These are phyloP conservation scores for Cinnamomum micranthum DNA, from an alignment of 164 flowering plant species.

Conservation along the genomic window DNA sequence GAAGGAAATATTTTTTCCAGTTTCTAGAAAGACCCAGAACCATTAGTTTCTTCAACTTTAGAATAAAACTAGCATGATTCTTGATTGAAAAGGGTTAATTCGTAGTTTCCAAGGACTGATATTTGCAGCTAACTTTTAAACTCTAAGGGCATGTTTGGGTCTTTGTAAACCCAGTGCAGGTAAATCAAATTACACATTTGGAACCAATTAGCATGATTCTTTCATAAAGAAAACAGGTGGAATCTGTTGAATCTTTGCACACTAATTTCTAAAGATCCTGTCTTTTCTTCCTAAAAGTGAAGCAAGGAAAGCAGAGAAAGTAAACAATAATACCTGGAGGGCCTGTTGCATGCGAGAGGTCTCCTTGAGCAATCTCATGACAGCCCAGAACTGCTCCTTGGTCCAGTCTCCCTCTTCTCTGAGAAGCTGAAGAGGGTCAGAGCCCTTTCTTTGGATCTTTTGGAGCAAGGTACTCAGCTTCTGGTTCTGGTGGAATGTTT, in stretches of 20 bases:
- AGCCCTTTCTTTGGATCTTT: constrained; percentile 23
- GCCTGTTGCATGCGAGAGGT: constrained; percentile 28
- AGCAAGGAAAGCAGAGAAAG: neutral
- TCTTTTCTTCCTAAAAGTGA: too few relatives aligned
- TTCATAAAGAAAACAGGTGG: too few relatives aligned
- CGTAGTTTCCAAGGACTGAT: neutral
- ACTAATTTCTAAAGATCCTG: too few relatives aligned
- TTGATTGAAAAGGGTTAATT: neutral
- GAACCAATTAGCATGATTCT: too few relatives aligned
- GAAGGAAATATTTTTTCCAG: neutral
- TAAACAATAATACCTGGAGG: constrained; percentile 37
- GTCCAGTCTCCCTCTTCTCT: constrained; percentile 56
- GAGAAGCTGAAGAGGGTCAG: constrained; percentile 37
- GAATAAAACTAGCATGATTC: neutral
- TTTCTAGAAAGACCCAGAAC: neutral
- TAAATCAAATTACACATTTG: too few relatives aligned
- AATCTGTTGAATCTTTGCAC: too few relatives aligned
- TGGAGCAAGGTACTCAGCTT: constrained; percentile 29
- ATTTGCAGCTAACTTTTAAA: neutral
- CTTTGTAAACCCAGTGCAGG: too few relatives aligned
- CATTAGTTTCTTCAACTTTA: neutral
- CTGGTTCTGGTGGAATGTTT: constrained; percentile 32
- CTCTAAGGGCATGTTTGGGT: too few relatives aligned
- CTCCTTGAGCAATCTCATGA: constrained; percentile 34
- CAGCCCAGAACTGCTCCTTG: constrained; percentile 53